A percentile compares a stretch with the other conserved stretches of the same genome.
Evolutionary conservation across 257 asterid genomes (phyloP).

Genomic region (Oldenlandia corymbosa): DNA sequence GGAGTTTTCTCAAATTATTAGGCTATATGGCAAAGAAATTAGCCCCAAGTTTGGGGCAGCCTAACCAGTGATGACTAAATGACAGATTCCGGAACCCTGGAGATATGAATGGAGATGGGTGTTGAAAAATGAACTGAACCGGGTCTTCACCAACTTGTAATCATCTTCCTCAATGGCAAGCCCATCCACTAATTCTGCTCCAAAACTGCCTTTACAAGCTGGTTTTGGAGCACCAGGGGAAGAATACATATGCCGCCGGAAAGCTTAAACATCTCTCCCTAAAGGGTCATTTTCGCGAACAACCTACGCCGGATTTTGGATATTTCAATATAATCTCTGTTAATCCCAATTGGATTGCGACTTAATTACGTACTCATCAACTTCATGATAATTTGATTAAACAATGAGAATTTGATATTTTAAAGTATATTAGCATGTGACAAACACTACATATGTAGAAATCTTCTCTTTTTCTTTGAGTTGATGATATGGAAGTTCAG

Average conservation of each 20-base stretch:
- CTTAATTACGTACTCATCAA: too few species aligned
- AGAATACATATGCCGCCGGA: slow-evolving; percentile 53
- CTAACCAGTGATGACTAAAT: slow-evolving; percentile 53
- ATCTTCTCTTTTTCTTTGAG: too few species aligned
- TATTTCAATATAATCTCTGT: too few species aligned
- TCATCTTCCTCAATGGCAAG: slow-evolving; percentile 59
- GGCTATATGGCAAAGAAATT: too few species aligned
- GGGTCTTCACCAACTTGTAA: slow-evolving; percentile 78
- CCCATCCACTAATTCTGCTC: slow-evolving; percentile 78
- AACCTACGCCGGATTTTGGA: slow-evolving; percentile 36
- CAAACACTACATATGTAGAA: too few species aligned
- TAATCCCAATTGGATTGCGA: too few species aligned
- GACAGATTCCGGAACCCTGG: slow-evolving; percentile 45
- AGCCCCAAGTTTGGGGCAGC: too few species aligned
- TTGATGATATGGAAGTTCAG: too few species aligned
- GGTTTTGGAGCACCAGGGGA: slow-evolving; percentile 61
- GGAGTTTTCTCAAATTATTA: too few species aligned
- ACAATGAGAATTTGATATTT: too few species aligned
- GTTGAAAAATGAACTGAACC: slow-evolving; percentile 82
- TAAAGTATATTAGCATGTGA: too few species aligned
- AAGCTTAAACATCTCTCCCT: slow-evolving; percentile 75
- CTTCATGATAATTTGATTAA: too few species aligned
- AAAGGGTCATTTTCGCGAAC: slow-evolving; percentile 81
- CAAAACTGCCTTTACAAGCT: slow-evolving; percentile 55
- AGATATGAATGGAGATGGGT: slow-evolving; percentile 74